A percentile compares a stretch with the other conserved stretches of the same genome.
These are phyloP conservation scores for Cercospora beticola DNA, from an alignment of 2,329 filamentous ascomycete species.

Conservation along the genomic window DNA sequence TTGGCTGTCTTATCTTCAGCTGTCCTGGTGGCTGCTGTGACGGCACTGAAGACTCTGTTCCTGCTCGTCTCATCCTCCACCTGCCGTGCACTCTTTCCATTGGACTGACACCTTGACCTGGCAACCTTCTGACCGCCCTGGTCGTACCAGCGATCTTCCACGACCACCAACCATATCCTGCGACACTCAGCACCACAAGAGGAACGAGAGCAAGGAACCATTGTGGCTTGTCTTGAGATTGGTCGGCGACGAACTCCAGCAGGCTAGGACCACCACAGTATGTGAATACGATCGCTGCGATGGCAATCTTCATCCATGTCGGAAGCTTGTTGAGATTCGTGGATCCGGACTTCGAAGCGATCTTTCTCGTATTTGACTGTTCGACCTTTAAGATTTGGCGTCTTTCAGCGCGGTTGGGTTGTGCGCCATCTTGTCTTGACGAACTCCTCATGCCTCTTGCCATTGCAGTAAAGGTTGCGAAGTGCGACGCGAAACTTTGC, in stretches of 20 bases:
- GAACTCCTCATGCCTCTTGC: not conserved
- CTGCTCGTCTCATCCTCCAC: not conserved
- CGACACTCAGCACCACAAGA: not conserved
- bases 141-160: not conserved
- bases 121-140: not conserved
- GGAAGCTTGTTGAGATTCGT: not conserved
- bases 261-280: not conserved
- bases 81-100: constrained; percentile 1
- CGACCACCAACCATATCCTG: not conserved
- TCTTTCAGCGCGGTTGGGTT: not conserved
- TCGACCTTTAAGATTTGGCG: not conserved
- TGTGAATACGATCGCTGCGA: not conserved
- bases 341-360: not conserved
- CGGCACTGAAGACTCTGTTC: not conserved
- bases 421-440: not conserved
- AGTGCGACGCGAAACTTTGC: not conserved
- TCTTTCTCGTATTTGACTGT: not conserved
- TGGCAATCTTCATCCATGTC: not conserved
- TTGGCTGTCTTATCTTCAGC: not conserved
- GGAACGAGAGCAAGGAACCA: not conserved
- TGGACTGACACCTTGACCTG: not conserved
- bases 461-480: not conserved
- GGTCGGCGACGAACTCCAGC: not conserved
- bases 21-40: not conserved
- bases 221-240: not conserved